A percentile compares a stretch with the other conserved stretches of the same genome.
phyloP scores from a whole-genome alignment of 768 basidiomycete species.

The Trametes sanguinea region DNA sequence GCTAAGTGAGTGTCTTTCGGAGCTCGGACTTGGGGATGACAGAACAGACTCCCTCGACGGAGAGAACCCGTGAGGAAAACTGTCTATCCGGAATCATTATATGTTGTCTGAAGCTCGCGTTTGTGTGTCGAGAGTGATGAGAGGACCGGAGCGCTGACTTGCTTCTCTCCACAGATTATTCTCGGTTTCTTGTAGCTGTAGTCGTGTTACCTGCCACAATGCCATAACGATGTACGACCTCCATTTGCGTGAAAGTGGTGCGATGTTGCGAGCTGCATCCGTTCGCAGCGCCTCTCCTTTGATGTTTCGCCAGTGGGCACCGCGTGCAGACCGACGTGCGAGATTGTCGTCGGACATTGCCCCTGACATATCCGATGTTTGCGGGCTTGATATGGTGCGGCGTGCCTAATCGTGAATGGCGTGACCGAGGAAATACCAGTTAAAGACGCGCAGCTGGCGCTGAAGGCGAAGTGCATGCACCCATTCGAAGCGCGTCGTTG shows the following conservation, averaged over 20 bases:
- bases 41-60: constrained; percentile 93
- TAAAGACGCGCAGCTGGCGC: too few species aligned
- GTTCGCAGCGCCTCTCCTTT: neutral
- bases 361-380: too few species aligned
- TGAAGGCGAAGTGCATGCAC: too few species aligned
- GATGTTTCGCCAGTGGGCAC: too few species aligned
- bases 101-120: constrained; percentile 55
- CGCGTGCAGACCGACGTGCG: too few species aligned
- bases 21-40: constrained; percentile 56
- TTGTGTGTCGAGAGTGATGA: neutral
- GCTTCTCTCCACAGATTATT: constrained; percentile 15
- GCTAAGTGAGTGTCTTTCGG: constrained; percentile 44
- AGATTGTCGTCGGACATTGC: too few species aligned
- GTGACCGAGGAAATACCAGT: too few species aligned
- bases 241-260: neutral
- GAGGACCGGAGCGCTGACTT: neutral
- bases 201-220: constrained; percentile 15
- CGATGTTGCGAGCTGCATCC: neutral
- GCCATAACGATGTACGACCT: constrained; percentile 19
- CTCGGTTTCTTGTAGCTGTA: constrained; percentile 25
- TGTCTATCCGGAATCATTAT: constrained; percentile 92
- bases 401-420: neutral
- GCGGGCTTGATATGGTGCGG: neutral
- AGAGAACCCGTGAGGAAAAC: constrained; percentile 65
- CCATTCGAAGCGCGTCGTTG: too few species aligned